Conservation (phyloP, 257 asterid genomes). For the Ligustrum vulgare region DNA sequence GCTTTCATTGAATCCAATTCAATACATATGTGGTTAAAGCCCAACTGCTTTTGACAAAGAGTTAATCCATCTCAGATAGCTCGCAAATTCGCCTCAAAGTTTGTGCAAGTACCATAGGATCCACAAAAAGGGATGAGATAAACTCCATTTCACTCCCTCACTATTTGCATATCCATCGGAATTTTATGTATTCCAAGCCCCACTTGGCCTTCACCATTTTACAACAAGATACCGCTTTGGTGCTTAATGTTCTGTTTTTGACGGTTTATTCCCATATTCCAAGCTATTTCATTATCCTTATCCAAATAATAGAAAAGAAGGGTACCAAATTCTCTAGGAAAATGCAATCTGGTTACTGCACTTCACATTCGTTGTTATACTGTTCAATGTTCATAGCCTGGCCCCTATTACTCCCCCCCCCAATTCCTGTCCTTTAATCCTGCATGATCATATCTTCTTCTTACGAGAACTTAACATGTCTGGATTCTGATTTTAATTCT, state of each 20-base stretch:
- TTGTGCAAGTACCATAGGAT: neutral
- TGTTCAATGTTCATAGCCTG: constrained; percentile 17
- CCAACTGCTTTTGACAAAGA: neutral
- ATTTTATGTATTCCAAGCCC: neutral
- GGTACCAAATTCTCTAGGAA: neutral
- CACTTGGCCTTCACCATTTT: neutral
- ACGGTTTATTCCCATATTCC: neutral
- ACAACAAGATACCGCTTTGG: neutral
- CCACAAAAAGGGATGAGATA: neutral
- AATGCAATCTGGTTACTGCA: neutral
- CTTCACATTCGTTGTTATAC: constrained; percentile 7
- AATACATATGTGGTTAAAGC: neutral
- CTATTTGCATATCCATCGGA: neutral
- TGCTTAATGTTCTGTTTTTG: neutral
- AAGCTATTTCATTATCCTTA: neutral
- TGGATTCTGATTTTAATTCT: constrained; percentile 30
- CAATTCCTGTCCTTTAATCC: neutral
- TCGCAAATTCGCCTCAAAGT: neutral
- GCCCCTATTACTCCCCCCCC: neutral
- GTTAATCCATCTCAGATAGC: neutral
- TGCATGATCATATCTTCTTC: constrained; percentile 5
- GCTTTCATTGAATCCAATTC: too few relatives aligned
- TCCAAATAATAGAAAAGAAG: neutral
- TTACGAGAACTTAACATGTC: neutral
- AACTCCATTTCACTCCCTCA: neutral